Evolutionary conservation across 2,329 filamentous ascomycete species (phyloP), one percentile per base, ranked within the genome.

Genomic region (Epichloe coenophiala): DNA sequence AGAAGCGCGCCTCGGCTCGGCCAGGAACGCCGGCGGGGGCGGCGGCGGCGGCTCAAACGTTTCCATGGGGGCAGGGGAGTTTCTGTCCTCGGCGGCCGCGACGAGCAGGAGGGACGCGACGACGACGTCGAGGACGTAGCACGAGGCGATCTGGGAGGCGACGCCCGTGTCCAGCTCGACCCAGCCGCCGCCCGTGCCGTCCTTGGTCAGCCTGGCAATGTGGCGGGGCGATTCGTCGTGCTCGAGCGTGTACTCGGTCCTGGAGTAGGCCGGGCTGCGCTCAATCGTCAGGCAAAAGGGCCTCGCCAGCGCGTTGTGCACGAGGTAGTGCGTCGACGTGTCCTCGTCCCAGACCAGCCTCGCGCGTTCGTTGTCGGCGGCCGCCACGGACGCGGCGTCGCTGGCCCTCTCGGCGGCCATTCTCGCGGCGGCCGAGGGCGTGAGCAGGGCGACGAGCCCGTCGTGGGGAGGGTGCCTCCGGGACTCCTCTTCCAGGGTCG

Each of bases 331-430:
- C 57, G 69, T 75, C 5, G 66, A 63, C 51, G 70, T 74, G 59
- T 84, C 80, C 33, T 77, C 75, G 59, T 84, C 80, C 77, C 83
- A 88, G n/a, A 86, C 78, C 2, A 90, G 75, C 2, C 81, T 75
- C 23, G 80, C 85, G 57, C 79, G 81, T 65, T 88, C 84, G 35
- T 77, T 74, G 61, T 85, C 80, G 0, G 84, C 84, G 36, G 81
- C 77, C 52, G 73, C 72, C 4, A 81, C 72, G 9, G 83, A 75
- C 0, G 75, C 70, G 2, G 75, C 71, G 60, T 85, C 80, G 42
- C 76, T 71, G 3, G 81, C 68, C 27, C 75, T 72, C 52, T 83
- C 80, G 1, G 81, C 68, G 1, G 80, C 83, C 63, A 81, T 74
- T 43, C 76, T 78, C 0, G 81, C 77, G 11, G 82, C 81, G 0